Percentiles rank a stretch among this genome's conserved stretches.
Evolutionary conservation across 2,329 filamentous ascomycete species (phyloP).

Genomic region (Alternaria gansuensis): DNA sequence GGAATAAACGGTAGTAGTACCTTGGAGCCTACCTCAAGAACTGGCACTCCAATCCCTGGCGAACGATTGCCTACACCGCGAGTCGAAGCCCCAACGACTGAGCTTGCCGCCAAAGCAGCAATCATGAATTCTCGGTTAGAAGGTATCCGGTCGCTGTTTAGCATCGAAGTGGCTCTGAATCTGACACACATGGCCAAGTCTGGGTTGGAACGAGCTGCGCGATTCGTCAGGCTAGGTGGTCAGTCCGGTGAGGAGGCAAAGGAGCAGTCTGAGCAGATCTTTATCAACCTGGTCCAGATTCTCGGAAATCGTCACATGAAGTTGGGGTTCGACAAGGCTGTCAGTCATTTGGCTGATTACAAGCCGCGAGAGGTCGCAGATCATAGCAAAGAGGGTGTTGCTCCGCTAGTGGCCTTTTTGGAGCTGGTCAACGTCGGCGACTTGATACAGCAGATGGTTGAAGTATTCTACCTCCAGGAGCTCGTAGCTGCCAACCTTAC

Average conservation of each 20-base stretch:
- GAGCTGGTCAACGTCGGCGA: slow-evolving; percentile 98
- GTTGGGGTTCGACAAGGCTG: slow-evolving; percentile 91
- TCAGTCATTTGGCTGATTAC: slow-evolving; percentile 88
- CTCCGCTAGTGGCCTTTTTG: slow-evolving; percentile 92
- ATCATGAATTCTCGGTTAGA: slow-evolving; percentile 95
- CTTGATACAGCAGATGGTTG: slow-evolving; percentile 97
- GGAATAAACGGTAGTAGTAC: slow-evolving; percentile 39
- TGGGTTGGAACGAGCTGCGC: slow-evolving; percentile 82
- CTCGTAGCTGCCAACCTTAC: slow-evolving; percentile 81
- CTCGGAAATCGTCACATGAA: slow-evolving; percentile 88
- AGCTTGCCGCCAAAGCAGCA: slow-evolving; percentile 95
- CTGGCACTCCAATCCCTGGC: slow-evolving; percentile 51
- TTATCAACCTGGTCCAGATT: slow-evolving; percentile 82
- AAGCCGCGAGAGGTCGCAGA: slow-evolving; percentile 84
- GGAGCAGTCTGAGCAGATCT: slow-evolving; percentile 89
- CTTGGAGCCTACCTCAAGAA: slow-evolving; percentile 43
- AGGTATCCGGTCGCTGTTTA: slow-evolving; percentile 93
- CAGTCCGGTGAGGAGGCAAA: slow-evolving; percentile 83
- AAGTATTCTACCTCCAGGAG: slow-evolving; percentile 98
- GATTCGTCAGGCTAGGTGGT: slow-evolving; percentile 82
- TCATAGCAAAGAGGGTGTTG: slow-evolving; percentile 76
- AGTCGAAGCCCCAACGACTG: slow-evolving; percentile 79
- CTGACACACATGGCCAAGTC: slow-evolving; percentile 89
- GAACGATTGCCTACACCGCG: slow-evolving; percentile 52
- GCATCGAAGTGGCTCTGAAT: slow-evolving; percentile 91